A percentile compares a stretch with the other conserved stretches of the same genome.
Conservation (phyloP, 2,329 filamentous ascomycete species). For the Hawksworthiomyces lignivorus region DNA sequence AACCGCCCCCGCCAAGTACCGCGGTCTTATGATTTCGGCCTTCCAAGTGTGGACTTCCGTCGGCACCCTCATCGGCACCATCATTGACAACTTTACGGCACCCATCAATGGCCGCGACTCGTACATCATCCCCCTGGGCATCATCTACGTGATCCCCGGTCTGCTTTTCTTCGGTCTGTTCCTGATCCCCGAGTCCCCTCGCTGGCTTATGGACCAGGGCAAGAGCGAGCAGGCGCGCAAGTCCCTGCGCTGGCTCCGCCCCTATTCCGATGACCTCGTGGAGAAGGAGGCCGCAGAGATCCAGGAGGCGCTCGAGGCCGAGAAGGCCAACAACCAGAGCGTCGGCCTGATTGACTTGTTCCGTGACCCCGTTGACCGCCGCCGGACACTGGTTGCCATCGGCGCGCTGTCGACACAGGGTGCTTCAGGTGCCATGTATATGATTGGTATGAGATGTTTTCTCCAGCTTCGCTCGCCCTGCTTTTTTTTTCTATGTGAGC, state of each 20-base stretch:
- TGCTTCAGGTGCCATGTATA: conserved; percentile 47
- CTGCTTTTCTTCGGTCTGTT: conserved; percentile 28
- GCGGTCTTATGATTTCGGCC: conserved; percentile 28
- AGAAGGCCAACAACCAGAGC: conserved; percentile 24
- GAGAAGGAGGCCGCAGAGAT: conserved; percentile 30
- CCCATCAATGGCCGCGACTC: conserved; percentile 27
- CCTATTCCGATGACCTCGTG: conserved; percentile 22
- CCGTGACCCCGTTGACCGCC: conserved; percentile 42
- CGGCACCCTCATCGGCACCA: conserved; percentile 34
- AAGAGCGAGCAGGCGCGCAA: conserved; percentile 26
- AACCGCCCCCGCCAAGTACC: conserved; percentile 22
- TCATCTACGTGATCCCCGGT: conserved; percentile 31
- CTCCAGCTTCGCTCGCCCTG: neutral
- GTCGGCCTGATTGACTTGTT: conserved; percentile 38
- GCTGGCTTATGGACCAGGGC: conserved; percentile 31
- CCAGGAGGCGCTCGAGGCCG: conserved; percentile 26
- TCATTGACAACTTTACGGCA: conserved; percentile 42
- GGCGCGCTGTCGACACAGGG: conserved; percentile 42
- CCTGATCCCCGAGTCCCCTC: conserved; percentile 33
- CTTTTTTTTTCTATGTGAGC: neutral
- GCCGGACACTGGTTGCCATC: conserved; percentile 41
- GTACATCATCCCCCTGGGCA: conserved; percentile 33
- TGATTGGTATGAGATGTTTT: conserved; percentile 37
- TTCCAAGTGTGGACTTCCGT: conserved; percentile 26
- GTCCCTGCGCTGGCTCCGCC: conserved; percentile 27